Base-by-base conservation (phyloP, 257 asterid genomes). In the Solanum stenotomum region DNA sequence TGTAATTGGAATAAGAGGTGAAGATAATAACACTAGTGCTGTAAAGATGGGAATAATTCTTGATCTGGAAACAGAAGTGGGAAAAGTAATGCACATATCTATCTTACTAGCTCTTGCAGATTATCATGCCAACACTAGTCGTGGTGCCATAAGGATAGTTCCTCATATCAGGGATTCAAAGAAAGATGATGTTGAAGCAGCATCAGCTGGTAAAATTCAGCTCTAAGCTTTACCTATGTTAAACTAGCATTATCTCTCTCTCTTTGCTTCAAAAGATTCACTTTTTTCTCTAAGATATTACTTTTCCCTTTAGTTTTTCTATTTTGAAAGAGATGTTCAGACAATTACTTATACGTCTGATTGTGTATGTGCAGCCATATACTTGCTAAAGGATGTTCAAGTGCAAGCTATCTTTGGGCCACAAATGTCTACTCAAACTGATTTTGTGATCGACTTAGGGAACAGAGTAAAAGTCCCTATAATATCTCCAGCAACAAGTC, bases 321-420 rank as follows among this genome's bases (percentile, higher is more conserved):
- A 3, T 31, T 31, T 31, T 31, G 34, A 31, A 31, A 31, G 34
- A 31, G 34, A 31, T 31, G 34, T 31, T 31, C 34, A 31, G 34
- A 31, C 34, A 31, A 31, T 33, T 9, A 22, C 52, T 75, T 35
- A 75, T 5, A 75, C 31, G 82, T 75, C 18, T 46, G 63, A 34
- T 83, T 13, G 23, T 31, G 27, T 27, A 27, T 75, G 52, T 90
- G 90, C 91, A 91, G 96, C 95, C 11, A 91, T 85, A 38, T 38
- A 38, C 42, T 38, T 38, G 42, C 42, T 38, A 38, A 38, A 38
- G 3, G 42, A 38, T 38, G 86, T 75, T 29, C 71, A 90, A 75
- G 94, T 91, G 1, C 87, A 91, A 42, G 95, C 95, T 49, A 91
- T 93, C 29, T 63, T 93, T 25, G 96, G 96, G 35, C 94, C 94